phyloP scores from a whole-genome alignment of 495 filamentous ascomycete species.

The Aspergillus olivimuriae region DNA sequence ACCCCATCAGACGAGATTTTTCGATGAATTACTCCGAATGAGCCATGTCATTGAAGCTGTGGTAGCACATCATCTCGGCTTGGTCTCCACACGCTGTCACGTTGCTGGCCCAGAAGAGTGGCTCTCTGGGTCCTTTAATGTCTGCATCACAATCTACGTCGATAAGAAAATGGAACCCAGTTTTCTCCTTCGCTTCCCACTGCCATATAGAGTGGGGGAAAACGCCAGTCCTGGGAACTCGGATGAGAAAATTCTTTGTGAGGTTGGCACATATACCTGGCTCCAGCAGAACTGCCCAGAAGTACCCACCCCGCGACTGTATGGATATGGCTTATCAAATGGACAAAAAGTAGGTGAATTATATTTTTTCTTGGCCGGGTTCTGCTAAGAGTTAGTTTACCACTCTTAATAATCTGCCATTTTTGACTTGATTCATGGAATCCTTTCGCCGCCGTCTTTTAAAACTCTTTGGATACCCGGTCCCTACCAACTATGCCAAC shows the following conservation, averaged over 20 bases:
- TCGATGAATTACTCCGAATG: background rate
- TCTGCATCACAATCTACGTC: conserved; percentile 24
- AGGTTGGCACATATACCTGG: conserved; percentile 27
- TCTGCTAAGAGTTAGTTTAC: too few species aligned
- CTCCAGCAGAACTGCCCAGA: conserved; percentile 13
- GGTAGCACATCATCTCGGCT: conserved; percentile 19
- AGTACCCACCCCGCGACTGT: background rate
- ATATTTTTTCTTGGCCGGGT: background rate
- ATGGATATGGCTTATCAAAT: background rate
- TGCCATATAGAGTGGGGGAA: conserved; percentile 29
- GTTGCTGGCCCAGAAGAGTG: conserved; percentile 18
- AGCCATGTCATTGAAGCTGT: conserved; percentile 8
- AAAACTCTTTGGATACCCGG: too few species aligned
- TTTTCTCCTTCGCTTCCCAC: conserved; percentile 25
- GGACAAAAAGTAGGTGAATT: background rate
- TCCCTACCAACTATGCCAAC: too few species aligned
- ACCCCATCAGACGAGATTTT: background rate
- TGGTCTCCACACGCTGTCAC: conserved; percentile 9
- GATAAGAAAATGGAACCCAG: conserved; percentile 12
- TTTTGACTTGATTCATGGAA: too few species aligned
- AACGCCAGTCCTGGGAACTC: conserved; percentile 19
- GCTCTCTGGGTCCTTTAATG: conserved; percentile 28
- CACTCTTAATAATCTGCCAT: too few species aligned
- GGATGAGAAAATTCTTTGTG: conserved; percentile 28
- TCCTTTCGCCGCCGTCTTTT: too few species aligned